Evolutionary conservation across 441 rosid genomes (phyloP), one percentile per base, ranked within the genome.

Genomic region (Rhodomyrtus psidioides): DNA sequence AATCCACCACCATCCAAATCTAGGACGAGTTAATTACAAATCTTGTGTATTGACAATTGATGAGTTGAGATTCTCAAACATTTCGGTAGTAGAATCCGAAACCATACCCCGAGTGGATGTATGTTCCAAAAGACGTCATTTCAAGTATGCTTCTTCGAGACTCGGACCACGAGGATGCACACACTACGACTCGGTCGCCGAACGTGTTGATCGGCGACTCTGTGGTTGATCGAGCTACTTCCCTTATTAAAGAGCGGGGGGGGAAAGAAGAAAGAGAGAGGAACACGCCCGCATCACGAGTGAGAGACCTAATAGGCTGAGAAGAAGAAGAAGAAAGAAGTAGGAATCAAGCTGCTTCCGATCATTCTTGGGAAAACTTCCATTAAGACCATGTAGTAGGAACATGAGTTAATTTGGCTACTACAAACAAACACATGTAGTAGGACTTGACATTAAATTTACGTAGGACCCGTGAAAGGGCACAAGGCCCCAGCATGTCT

Each of bases 401-500:
- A 81, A 9, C 83, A n/a, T 82, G 84, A 12, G 42, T 51, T 30
- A 21, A 12, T 54, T 23, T 54, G 60, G 49, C 8, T 21, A 65
- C n/a, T 65, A 34, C 49, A 21, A 65, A 65, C 79, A 34, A 65
- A 65, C 60, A 24, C 53, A 56, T 51, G 17, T 0, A 54, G 84
- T 54, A 56, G 55, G 79, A 65, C 49, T 65, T 9, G 81, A 84
- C 85, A 55, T 79, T 84, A 23, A 93, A 86, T 59, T 17, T 24
- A 21, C 26, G 92, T 85, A 86, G 92, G 92, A 85, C 91, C 92
- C 86, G 62, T 24, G 88, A 85, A 81, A 90, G 90, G 91, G 91
- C 92, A 94, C 84, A 88, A 91, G 95, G 95, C 88, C 93, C 95
- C 91, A 84, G 53, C 87, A 90, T 97, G 99, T 93, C 92, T 85